Conservation (phyloP, 352 stramenopile species). For the Globisporangium lucens region DNA sequence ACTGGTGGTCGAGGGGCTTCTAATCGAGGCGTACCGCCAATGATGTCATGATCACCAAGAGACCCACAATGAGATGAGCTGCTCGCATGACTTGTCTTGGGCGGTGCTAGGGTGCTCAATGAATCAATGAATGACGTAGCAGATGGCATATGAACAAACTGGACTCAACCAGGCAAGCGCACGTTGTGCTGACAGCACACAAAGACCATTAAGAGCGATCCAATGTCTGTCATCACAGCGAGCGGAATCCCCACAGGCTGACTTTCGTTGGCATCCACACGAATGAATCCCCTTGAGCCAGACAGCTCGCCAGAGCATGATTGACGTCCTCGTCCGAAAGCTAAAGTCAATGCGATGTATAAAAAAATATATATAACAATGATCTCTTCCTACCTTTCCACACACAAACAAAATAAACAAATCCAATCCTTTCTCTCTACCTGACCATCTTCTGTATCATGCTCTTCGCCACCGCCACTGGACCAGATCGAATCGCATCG, state of each 20-base stretch:
- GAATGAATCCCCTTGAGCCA: neutral
- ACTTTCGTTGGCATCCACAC: neutral
- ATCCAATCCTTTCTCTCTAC: neutral
- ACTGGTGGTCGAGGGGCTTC: neutral
- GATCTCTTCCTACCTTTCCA: neutral
- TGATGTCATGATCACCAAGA: neutral
- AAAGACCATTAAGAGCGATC: neutral
- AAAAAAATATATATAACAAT: neutral
- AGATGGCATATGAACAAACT: neutral
- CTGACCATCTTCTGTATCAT: neutral
- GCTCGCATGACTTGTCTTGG: neutral
- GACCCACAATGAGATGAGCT: neutral
- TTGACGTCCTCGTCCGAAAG: neutral
- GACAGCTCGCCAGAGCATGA: neutral
- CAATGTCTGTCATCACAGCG: neutral
- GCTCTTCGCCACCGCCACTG: neutral
- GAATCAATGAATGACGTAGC: neutral
- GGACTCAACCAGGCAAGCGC: neutral
- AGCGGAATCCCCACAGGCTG: neutral
- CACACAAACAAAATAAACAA: constrained; percentile 1
- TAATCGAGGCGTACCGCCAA: constrained; percentile 1
- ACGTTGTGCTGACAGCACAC: neutral
- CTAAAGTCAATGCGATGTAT: neutral
- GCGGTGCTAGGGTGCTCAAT: neutral
- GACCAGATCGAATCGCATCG: constrained; percentile 2